phyloP scores from a whole-genome alignment of 495 filamentous ascomycete genomes.

The Pseudevernia furfuracea region DNA sequence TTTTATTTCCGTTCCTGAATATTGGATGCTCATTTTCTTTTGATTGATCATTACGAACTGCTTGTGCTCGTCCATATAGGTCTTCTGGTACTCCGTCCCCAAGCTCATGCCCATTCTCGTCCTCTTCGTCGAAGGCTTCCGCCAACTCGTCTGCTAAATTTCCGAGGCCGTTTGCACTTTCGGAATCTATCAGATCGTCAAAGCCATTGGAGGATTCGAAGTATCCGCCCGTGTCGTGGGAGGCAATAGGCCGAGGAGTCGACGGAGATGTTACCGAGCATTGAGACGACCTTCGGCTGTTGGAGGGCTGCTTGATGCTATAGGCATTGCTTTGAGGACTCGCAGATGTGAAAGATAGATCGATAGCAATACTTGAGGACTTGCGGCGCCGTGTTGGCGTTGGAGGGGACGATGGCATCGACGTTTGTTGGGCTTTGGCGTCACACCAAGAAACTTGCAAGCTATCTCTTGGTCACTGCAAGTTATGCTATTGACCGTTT shows the following conservation, averaged over 20 bases:
- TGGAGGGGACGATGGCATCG: conserved; percentile 55
- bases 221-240: conserved; percentile 9
- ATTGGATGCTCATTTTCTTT: conserved; percentile 6
- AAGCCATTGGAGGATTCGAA: conserved; percentile 29
- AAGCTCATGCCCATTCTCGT: conserved; percentile 30
- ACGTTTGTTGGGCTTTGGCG: not conserved
- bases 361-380: conserved; percentile 50
- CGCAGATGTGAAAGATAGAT: conserved; percentile 46
- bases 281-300: conserved; percentile 16
- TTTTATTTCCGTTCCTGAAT: not conserved
- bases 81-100: not conserved
- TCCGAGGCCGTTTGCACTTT: conserved; percentile 54
- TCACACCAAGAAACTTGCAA: conserved; percentile 8
- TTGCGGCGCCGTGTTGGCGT: conserved; percentile 60
- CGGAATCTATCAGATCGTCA: conserved; percentile 33
- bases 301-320: conserved; percentile 12
- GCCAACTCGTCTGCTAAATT: conserved; percentile 77
- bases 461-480: not conserved
- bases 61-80: not conserved
- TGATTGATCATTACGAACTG: not conserved
- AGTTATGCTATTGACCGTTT: not conserved
- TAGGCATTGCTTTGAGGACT: conserved; percentile 35
- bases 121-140: conserved; percentile 49
- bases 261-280: conserved; percentile 16
- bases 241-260: conserved; percentile 11